These are phyloP conservation scores for Iodosphaeria phyllophila DNA, from an alignment of 2,329 filamentous ascomycete species.

Conservation along the genomic window DNA sequence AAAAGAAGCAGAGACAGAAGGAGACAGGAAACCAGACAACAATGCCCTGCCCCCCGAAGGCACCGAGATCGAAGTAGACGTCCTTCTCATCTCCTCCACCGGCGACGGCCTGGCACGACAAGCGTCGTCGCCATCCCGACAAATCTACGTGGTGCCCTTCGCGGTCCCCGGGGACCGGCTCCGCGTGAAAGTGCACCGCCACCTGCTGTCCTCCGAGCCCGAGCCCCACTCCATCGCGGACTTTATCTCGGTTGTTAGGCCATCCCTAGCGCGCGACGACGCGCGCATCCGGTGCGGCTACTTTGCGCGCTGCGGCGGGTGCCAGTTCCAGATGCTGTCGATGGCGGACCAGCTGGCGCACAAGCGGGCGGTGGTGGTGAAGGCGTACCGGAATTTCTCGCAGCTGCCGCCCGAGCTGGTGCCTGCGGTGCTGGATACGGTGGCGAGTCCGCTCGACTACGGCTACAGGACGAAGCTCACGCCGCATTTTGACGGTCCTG, in stretches of 20 bases:
- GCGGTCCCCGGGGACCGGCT: conserved; percentile 69
- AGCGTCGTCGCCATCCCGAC: conserved; percentile 38
- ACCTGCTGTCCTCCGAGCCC: too few species aligned
- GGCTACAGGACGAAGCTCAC: conserved; percentile 94
- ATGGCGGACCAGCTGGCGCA: conserved; percentile 71
- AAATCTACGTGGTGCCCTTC: conserved; percentile 77
- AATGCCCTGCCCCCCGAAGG: conserved; percentile 41
- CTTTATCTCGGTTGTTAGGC: conserved; percentile 57
- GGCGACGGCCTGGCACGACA: conserved; percentile 74
- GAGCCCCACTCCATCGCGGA: conserved; percentile 61
- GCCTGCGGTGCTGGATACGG: conserved; percentile 63
- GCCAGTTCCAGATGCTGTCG: conserved; percentile 93
- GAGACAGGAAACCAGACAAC: conserved; percentile 8
- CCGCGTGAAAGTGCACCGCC: conserved; percentile 60
- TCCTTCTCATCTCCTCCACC: conserved; percentile 70
- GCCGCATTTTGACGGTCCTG: conserved; percentile 79
- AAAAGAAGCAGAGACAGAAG: conserved; percentile 11
- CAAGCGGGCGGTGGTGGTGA: conserved; percentile 75
- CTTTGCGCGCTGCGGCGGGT: conserved; percentile 75
- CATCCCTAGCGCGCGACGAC: conserved; percentile 62
- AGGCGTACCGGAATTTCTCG: conserved; percentile 84
- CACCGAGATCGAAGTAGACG: conserved; percentile 64
- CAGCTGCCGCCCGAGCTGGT: conserved; percentile 57
- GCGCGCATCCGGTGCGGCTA: conserved; percentile 65
- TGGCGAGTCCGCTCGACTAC: conserved; percentile 79